A percentile compares a stretch with the other conserved stretches of the same genome.
Conservation (phyloP, 805 yeast species). For the Sugiyamaella valdiviana region DNA sequence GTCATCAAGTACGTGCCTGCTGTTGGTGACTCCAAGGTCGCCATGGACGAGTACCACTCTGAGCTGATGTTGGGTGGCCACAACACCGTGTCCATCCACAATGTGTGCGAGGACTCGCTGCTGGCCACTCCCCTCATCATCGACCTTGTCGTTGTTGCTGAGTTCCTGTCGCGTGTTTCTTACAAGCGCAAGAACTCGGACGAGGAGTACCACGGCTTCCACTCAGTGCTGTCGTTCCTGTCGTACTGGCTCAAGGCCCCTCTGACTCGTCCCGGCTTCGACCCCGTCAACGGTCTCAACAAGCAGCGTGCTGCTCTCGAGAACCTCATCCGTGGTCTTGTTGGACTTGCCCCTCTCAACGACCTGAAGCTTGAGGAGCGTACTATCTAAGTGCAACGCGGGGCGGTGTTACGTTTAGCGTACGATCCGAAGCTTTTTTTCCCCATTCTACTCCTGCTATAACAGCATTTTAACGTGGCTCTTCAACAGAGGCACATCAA, state of each 20-base stretch:
- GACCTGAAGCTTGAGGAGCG: conserved; percentile 95
- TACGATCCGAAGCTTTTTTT: background rate
- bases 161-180: conserved; percentile 78
- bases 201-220: conserved; percentile 54
- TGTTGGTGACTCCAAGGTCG: conserved; percentile 94
- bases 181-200: conserved; percentile 54
- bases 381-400: conserved; percentile 32
- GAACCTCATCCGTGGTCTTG: conserved; percentile 80
- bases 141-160: conserved; percentile 84
- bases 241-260: conserved; percentile 98
- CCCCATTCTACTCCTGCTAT: background rate
- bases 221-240: conserved; percentile 79
- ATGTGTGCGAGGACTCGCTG: conserved; percentile 93
- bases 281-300: conserved; percentile 88
- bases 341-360: conserved; percentile 84
- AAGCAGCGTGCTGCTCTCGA: conserved; percentile 91
- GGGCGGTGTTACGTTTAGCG: background rate
- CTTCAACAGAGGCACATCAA: conserved; percentile 4
- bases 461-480: background rate
- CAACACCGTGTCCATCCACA: conserved; percentile 87
- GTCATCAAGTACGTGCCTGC: conserved; percentile 92
- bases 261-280: conserved; percentile 81
- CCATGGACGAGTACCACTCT: conserved; percentile 97
- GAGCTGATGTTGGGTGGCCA: conserved; percentile 98
- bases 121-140: conserved; percentile 92